phyloP scores from a whole-genome alignment of 2,329 filamentous ascomycete genomes.

The Colletotrichum orchidophilum region DNA sequence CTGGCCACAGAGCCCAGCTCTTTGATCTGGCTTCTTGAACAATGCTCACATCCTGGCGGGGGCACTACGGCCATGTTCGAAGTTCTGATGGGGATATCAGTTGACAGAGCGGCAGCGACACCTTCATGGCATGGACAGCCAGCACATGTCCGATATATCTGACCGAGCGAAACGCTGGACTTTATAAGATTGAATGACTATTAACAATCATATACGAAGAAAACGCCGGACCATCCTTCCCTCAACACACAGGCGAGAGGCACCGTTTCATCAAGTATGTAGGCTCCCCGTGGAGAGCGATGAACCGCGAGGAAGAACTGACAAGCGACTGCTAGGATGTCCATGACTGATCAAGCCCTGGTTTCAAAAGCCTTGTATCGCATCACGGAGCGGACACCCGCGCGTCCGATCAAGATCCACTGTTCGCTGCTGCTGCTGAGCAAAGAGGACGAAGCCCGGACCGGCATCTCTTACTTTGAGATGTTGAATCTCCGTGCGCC shows the following conservation, averaged over 20 bases:
- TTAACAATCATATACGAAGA: not conserved
- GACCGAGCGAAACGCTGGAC: not conserved
- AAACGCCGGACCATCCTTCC: not conserved
- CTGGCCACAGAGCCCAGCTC: conserved; percentile 6
- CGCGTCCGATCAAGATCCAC: not conserved
- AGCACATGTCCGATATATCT: not conserved
- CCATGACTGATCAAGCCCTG: not conserved
- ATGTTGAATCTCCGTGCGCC: conserved; percentile 2
- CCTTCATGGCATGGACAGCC: not conserved
- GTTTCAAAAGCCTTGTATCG: not conserved
- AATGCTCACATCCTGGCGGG: conserved; percentile 9
- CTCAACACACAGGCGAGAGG: not conserved
- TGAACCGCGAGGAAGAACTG: not conserved
- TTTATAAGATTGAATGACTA: conserved; percentile 1
- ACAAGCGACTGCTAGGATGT: not conserved
- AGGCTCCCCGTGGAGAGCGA: not conserved
- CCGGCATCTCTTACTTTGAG: not conserved
- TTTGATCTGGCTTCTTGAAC: conserved; percentile 11
- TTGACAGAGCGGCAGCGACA: not conserved
- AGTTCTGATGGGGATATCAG: not conserved
- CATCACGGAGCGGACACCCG: not conserved
- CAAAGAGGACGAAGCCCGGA: not conserved
- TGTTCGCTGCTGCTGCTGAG: not conserved
- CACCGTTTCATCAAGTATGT: conserved; percentile 13
- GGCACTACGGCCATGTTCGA: conserved; percentile 30